Conservation (phyloP, 768 basidiomycete genomes). For the Wakefieldia striispora region DNA sequence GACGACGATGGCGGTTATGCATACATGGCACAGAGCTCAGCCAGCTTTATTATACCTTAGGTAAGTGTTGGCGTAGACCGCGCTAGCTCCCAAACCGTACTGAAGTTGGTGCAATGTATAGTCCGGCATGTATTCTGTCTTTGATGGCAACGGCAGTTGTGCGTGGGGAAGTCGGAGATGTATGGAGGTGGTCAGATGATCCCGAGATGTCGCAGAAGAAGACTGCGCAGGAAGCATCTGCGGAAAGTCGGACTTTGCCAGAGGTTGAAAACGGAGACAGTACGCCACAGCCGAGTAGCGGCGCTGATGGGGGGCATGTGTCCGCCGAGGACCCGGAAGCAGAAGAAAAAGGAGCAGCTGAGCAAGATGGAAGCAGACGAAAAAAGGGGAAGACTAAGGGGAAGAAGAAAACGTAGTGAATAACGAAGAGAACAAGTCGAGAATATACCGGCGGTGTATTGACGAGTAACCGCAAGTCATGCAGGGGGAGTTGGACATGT, state of each 20-base stretch:
- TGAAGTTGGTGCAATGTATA: conserved; percentile 22
- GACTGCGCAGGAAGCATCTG: conserved; percentile 8
- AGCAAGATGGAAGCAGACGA: conserved; percentile 1
- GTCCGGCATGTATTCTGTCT: conserved; percentile 75
- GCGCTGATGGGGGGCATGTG: conserved; percentile 14
- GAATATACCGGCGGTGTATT: background rate
- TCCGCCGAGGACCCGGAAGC: conserved; percentile 4
- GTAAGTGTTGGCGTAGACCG: conserved; percentile 39
- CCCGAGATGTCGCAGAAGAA: conserved; percentile 29
- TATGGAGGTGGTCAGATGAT: conserved; percentile 73
- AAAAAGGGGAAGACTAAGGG: conserved; percentile 24
- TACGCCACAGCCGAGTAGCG: conserved; percentile 14
- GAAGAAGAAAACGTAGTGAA: conserved; percentile 12
- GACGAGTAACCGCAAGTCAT: conserved; percentile 1
- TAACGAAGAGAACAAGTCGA: background rate
- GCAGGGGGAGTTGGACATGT: conserved; percentile 12
- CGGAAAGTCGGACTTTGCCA: conserved; percentile 12
- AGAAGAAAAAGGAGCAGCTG: conserved; percentile 6
- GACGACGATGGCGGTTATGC: conserved; percentile 85
- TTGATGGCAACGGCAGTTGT: conserved; percentile 56
- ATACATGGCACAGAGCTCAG: conserved; percentile 70
- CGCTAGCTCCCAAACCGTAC: background rate
- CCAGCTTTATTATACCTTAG: conserved; percentile 92
- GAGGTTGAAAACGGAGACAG: conserved; percentile 15
- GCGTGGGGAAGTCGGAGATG: conserved; percentile 67